Percentiles rank a stretch among this genome's conserved stretches.
These are phyloP conservation scores for Calonectria hongkongensis DNA, from an alignment of 2,329 filamentous ascomycete genomes.

Conservation along the genomic window DNA sequence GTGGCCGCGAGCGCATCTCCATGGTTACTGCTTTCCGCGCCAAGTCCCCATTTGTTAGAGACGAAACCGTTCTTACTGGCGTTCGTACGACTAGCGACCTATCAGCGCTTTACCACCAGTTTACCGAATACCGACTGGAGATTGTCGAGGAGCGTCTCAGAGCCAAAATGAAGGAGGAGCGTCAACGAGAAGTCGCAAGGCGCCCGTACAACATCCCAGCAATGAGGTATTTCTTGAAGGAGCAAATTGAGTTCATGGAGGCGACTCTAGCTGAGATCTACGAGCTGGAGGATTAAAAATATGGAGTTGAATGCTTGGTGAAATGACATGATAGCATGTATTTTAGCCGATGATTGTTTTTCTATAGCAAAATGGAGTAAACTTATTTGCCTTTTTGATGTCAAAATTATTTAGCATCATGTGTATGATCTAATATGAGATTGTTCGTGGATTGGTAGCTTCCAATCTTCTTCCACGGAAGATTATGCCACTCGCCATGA, in stretches of 20 bases:
- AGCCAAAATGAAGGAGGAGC: slow-evolving; percentile 42
- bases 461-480: too few species aligned
- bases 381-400: too few species aligned
- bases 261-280: slow-evolving; percentile 45
- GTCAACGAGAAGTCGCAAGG: slow-evolving; percentile 40
- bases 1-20: slow-evolving; percentile 77
- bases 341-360: neutral
- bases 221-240: slow-evolving; percentile 42
- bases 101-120: slow-evolving; percentile 39
- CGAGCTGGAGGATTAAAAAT: slow-evolving; percentile 29
- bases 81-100: slow-evolving; percentile 72
- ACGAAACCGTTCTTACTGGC: slow-evolving; percentile 77
- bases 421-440: too few species aligned
- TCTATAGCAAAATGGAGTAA: neutral
- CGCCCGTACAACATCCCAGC: slow-evolving; percentile 43
- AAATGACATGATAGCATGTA: neutral
- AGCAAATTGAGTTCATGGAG: slow-evolving; percentile 52
- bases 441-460: too few species aligned
- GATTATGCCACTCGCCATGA: too few species aligned
- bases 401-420: too few species aligned
- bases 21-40: slow-evolving; percentile 81
- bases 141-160: slow-evolving; percentile 73
- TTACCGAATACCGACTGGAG: slow-evolving; percentile 41
- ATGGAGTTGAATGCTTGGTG: neutral
- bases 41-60: slow-evolving; percentile 70